Evolutionary conservation across 768 basidiomycete genomes (phyloP).

Genomic region (Lentinula sp.): DNA sequence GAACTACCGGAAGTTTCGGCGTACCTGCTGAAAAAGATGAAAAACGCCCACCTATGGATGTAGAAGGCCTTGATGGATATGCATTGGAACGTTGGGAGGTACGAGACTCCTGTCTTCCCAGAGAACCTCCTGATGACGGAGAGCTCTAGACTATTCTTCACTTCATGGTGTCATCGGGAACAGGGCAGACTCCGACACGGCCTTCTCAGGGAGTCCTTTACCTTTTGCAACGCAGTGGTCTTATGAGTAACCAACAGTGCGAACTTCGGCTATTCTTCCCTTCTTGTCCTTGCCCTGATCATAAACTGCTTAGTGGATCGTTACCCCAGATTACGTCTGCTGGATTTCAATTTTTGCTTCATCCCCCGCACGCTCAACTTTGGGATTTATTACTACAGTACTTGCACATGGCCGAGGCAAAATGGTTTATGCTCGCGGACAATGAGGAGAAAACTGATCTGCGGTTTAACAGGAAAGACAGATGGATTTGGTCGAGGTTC

Average conservation of each 20-base stretch:
- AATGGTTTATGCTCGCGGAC: slow-evolving; percentile 15
- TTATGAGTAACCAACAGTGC: slow-evolving; percentile 66
- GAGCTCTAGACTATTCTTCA: slow-evolving; percentile 80
- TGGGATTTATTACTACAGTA: slow-evolving; percentile 95
- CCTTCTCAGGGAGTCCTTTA: slow-evolving; percentile 83
- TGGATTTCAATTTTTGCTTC: slow-evolving; percentile 95
- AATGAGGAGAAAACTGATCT: slow-evolving; percentile 9
- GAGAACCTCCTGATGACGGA: neutral
- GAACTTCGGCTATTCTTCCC: neutral
- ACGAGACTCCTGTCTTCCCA: slow-evolving; percentile 11
- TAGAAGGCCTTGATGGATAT: slow-evolving; percentile 69
- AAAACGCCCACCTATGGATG: slow-evolving; percentile 44
- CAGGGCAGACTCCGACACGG: slow-evolving; percentile 64
- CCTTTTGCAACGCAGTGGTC: slow-evolving; percentile 74
- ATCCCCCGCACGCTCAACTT: slow-evolving; percentile 89
- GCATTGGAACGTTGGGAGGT: slow-evolving; percentile 93
- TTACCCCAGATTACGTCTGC: slow-evolving; percentile 81
- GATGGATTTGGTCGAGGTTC: slow-evolving; percentile 90
- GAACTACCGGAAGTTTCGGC: slow-evolving; percentile 79
- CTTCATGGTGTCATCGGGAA: slow-evolving; percentile 94
- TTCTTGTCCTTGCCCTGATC: slow-evolving; percentile 11
- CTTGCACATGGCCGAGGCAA: slow-evolving; percentile 77
- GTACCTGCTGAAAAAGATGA: slow-evolving; percentile 64
- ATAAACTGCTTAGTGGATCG: slow-evolving; percentile 35
- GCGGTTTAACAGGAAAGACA: slow-evolving; percentile 55